phyloP scores from a whole-genome alignment of 2,329 filamentous ascomycete species.

The Hypoxylon sp. region DNA sequence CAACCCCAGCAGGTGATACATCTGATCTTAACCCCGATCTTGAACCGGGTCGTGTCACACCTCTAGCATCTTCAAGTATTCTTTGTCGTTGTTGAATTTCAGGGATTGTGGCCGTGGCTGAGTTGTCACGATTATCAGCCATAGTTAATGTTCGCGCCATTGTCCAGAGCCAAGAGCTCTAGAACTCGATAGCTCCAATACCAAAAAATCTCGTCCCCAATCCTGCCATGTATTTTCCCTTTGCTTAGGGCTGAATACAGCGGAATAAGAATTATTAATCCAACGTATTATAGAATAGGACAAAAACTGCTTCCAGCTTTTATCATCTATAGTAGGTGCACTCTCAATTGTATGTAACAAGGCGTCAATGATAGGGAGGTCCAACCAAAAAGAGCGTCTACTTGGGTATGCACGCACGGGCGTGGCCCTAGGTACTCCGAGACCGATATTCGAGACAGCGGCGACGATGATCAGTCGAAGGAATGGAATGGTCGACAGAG shows the following conservation, averaged over 20 bases:
- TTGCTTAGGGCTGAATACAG: slow-evolving; percentile 13
- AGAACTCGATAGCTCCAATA: slow-evolving; percentile 23
- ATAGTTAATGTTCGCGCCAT: slow-evolving; percentile 32
- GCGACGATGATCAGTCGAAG: slow-evolving; percentile 24
- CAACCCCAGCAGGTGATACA: slow-evolving; percentile 42
- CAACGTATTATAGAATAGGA: slow-evolving; percentile 26
- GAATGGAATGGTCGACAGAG: slow-evolving; percentile 20
- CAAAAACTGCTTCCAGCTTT: slow-evolving; percentile 19
- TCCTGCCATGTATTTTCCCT: slow-evolving; percentile 17
- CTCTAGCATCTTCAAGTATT: slow-evolving; percentile 28
- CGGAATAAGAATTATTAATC: slow-evolving; percentile 24
- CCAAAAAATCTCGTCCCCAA: slow-evolving; percentile 15
- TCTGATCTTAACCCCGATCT: slow-evolving; percentile 44
- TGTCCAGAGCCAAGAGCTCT: slow-evolving; percentile 33
- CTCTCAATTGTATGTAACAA: slow-evolving; percentile 18
- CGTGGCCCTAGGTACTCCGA: slow-evolving; percentile 23
- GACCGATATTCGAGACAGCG: slow-evolving; percentile 35
- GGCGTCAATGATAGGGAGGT: slow-evolving; percentile 13
- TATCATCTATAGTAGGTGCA: slow-evolving; percentile 19
- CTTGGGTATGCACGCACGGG: slow-evolving; percentile 39
- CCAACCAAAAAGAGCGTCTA: slow-evolving; percentile 19
- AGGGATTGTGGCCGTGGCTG: slow-evolving; percentile 12
- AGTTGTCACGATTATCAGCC: slow-evolving; percentile 29
- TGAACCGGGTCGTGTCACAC: slow-evolving; percentile 42
- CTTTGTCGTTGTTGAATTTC: slow-evolving; percentile 33